A percentile compares a stretch with the other conserved stretches of the same genome.
phyloP scores from a whole-genome alignment of 805 yeast genomes.

The Candida pini region DNA sequence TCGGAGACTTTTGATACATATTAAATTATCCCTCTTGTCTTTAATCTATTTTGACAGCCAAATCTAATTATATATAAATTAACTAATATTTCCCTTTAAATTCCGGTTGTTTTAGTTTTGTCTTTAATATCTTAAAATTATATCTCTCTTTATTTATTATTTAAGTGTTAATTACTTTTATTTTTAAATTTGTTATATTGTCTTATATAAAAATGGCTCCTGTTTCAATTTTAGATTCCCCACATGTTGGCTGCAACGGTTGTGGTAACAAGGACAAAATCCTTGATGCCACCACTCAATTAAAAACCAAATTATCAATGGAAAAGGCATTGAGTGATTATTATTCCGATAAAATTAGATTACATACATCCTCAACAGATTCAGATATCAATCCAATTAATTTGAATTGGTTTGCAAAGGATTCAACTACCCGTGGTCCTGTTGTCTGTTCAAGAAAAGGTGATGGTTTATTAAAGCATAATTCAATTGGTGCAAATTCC shows the following conservation, averaged over 20 bases:
- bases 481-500: conserved; percentile 60
- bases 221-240: not conserved
- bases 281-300: conserved; percentile 1
- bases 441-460: conserved; percentile 47
- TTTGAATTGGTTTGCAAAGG: conserved; percentile 48
- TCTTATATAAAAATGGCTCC: not conserved
- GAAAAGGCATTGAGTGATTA: conserved; percentile 18
- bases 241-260: not conserved
- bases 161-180: too few relatives aligned
- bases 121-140: too few relatives aligned
- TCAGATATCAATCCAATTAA: conserved; percentile 42
- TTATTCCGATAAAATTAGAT: conserved; percentile 30
- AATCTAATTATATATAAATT: too few relatives aligned
- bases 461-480: conserved; percentile 47
- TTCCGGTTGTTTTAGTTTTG: too few relatives aligned
- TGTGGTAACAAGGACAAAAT: conserved; percentile 1
- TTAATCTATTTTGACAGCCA: too few relatives aligned
- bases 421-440: conserved; percentile 49
- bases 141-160: too few relatives aligned
- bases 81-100: too few relatives aligned
- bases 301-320: conserved; percentile 8
- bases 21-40: too few relatives aligned
- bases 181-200: too few relatives aligned
- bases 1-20: too few relatives aligned
- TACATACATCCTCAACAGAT: conserved; percentile 53